A percentile compares a stretch with the other conserved stretches of the same genome.
These are phyloP conservation scores for Ceratobasidium sp. DNA, from an alignment of 1,284 basidiomycete genomes.

Conservation along the genomic window DNA sequence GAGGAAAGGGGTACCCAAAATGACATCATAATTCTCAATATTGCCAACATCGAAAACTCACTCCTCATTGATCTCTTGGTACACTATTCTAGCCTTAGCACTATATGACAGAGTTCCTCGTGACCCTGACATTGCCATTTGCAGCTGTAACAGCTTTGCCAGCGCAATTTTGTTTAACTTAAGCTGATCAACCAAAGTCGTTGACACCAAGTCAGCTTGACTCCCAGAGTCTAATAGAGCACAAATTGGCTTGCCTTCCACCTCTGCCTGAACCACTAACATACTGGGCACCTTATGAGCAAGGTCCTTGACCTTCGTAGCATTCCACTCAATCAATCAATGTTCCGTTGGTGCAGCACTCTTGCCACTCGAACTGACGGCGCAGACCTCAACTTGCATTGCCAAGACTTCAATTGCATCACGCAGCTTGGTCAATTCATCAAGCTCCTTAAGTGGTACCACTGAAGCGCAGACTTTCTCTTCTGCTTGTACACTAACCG, in stretches of 20 bases:
- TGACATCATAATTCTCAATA: slow-evolving; percentile 54
- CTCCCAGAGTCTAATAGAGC: slow-evolving; percentile 59
- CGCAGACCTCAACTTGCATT: not conserved
- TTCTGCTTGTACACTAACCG: not conserved
- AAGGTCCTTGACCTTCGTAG: slow-evolving; percentile 3
- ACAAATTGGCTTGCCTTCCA: slow-evolving; percentile 56
- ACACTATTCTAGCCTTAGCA: slow-evolving; percentile 52
- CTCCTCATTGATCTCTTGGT: slow-evolving; percentile 54
- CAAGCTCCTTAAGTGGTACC: not conserved
- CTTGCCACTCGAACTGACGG: not conserved
- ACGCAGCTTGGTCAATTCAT: not conserved
- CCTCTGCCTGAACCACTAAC: slow-evolving; percentile 54
- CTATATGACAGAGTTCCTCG: slow-evolving; percentile 50
- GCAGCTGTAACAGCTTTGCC: slow-evolving; percentile 55
- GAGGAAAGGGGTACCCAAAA: slow-evolving; percentile 55
- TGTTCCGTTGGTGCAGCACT: slow-evolving; percentile 42
- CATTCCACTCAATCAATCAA: slow-evolving; percentile 50
- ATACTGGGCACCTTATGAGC: slow-evolving; percentile 55
- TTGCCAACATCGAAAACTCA: slow-evolving; percentile 57
- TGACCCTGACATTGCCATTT: slow-evolving; percentile 55
- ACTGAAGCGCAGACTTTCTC: not conserved
- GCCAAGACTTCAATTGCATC: not conserved
- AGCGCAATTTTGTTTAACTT: slow-evolving; percentile 50
- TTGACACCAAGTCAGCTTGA: slow-evolving; percentile 61
- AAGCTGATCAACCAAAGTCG: slow-evolving; percentile 58